Base-by-base conservation (phyloP, 495 filamentous ascomycete genomes). In the Penicillium bialowiezense region DNA sequence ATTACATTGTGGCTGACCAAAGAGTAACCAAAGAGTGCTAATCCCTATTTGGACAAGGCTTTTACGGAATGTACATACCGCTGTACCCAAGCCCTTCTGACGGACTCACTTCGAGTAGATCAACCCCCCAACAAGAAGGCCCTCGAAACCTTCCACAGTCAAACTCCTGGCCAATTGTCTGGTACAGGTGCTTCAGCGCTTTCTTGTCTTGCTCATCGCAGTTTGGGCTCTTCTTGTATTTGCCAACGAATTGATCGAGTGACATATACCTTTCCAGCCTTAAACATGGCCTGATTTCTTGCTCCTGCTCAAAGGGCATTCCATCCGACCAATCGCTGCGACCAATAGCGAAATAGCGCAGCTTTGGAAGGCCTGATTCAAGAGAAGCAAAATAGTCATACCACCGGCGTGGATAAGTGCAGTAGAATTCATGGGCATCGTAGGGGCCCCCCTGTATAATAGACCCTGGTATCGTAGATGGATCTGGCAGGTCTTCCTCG, bases 331-430 rank as follows among this genome's bases (percentile, higher is more conserved):
- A 2, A 12, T 34, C 23, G 13, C 26, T 50, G 28, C 45, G 47
- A n/a, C 62, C 59, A n/a, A 41, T 51, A 13, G 48, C 46, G 23
- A 62, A 60, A 26, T 48, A 48, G 10, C 47, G 51, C 5, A 65
- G 44, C 6, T 37, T 35, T 1, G 50, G 43, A 1, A 62, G 41
- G 2, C 34, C 19, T 4, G 49, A 39, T 10, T 51, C 23, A 18
- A 65, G 52, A 1, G 54, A 50, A 7, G 41, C 40, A 48, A 65
- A 52, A 21, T 60, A 62, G 17, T 62, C 48, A 10, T 38, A 18
- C 59, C 62, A 65, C 7, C 62, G 59, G 13, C 41, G 46, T 20
- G 20, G 31, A 43, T 65, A 65, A 7, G 35, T 3, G 20, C 46
- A 29, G 35, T 14, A 14, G 35, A 41, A 24, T 32, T 2, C 1